phyloP scores from a whole-genome alignment of 2,329 filamentous ascomycete genomes.

The Dryadomyces quercivorus region DNA sequence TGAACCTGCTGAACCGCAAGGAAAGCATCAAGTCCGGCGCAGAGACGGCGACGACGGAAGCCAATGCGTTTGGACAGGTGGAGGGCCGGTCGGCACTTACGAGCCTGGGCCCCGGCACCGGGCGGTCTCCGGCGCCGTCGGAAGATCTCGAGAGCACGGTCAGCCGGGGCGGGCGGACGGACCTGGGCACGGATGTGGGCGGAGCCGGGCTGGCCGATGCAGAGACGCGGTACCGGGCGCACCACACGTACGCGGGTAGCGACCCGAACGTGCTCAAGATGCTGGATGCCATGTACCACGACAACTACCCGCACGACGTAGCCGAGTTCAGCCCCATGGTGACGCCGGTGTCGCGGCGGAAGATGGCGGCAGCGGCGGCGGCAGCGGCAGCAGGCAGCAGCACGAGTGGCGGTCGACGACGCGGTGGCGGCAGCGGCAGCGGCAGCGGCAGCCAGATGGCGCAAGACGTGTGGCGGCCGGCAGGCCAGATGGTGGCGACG shows the following conservation, averaged over 20 bases:
- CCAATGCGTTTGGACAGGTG: slow-evolving; percentile 48
- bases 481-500: slow-evolving; percentile 72
- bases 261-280: slow-evolving; percentile 56
- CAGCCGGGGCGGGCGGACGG: slow-evolving; percentile 10
- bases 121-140: slow-evolving; percentile 11
- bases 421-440: slow-evolving; percentile 16
- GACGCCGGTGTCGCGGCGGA: slow-evolving; percentile 49
- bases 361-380: slow-evolving; percentile 31
- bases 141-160: slow-evolving; percentile 12
- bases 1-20: slow-evolving; percentile 45
- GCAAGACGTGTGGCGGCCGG: slow-evolving; percentile 66
- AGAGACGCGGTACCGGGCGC: slow-evolving; percentile 38
- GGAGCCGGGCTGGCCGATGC: slow-evolving; percentile 17
- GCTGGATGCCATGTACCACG: slow-evolving; percentile 74
- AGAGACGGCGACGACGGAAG: slow-evolving; percentile 46
- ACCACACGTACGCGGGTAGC: slow-evolving; percentile 78
- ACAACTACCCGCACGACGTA: slow-evolving; percentile 55
- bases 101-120: slow-evolving; percentile 10
- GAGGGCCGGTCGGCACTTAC: slow-evolving; percentile 40
- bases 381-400: slow-evolving; percentile 20
- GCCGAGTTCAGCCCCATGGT: slow-evolving; percentile 70
- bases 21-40: slow-evolving; percentile 45
- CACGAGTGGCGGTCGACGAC: slow-evolving; percentile 26
- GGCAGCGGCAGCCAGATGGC: slow-evolving; percentile 5
- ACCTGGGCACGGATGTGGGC: slow-evolving; percentile 12